Percentiles rank a stretch among this genome's conserved stretches.
phyloP scores from a whole-genome alignment of 305 asterid species.

The Fraxinus velutina region DNA sequence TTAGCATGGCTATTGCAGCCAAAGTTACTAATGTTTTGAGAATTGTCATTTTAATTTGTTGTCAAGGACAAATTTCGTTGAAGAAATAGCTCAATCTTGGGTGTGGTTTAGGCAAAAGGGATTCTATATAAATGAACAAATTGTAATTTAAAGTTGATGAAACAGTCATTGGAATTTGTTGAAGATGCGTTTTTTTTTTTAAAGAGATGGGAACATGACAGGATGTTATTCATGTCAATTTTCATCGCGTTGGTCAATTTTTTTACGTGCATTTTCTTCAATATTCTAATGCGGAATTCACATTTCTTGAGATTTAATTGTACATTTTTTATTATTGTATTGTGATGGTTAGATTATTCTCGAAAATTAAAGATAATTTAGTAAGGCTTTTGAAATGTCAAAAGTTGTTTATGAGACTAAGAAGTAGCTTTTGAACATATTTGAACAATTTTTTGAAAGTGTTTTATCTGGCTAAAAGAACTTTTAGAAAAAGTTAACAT shows the following conservation, averaged over 20 bases:
- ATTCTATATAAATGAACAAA: background rate
- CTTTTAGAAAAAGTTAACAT: background rate
- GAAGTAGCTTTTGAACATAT: background rate
- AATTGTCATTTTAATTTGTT: conserved; percentile 27
- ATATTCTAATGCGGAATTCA: background rate
- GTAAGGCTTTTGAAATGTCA: background rate
- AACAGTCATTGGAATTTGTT: background rate
- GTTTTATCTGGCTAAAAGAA: background rate
- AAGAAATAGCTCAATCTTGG: background rate
- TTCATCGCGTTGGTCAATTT: background rate
- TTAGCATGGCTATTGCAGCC: conserved; percentile 19
- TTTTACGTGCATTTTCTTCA: background rate
- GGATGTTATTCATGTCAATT: conserved; percentile 12
- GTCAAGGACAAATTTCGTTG: background rate
- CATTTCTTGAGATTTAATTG: background rate
- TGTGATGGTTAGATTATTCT: background rate
- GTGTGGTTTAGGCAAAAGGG: background rate
- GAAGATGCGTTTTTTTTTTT: background rate
- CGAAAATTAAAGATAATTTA: background rate
- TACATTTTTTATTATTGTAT: background rate
- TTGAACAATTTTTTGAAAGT: background rate
- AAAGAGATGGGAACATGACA: conserved; percentile 1
- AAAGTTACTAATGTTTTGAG: conserved; percentile 20
- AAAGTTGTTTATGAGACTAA: background rate
- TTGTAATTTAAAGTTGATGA: background rate